A percentile compares a stretch with the other conserved stretches of the same genome.
phyloP scores from a whole-genome alignment of 2,329 filamentous ascomycete species.

The Ophiostoma angusticollis region DNA sequence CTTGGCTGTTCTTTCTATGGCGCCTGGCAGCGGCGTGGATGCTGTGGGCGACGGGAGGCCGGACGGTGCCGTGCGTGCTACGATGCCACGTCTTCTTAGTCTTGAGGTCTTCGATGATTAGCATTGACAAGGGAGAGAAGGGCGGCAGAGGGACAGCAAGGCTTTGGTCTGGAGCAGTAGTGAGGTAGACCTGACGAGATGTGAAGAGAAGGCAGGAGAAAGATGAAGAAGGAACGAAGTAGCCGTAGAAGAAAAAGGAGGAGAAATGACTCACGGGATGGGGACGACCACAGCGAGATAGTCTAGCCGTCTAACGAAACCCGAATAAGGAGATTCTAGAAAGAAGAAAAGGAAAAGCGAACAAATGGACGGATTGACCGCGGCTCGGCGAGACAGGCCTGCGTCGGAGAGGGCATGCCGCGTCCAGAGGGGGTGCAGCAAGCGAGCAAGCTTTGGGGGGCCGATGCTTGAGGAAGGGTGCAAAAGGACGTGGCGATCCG shows the following conservation, averaged over 20 bases:
- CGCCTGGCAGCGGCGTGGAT: not conserved
- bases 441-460: too few relatives aligned
- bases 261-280: not conserved
- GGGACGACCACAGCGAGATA: too few relatives aligned
- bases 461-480: too few relatives aligned
- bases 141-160: not conserved
- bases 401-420: too few relatives aligned
- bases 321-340: not conserved
- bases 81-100: slow-evolving; percentile 27
- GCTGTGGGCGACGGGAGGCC: slow-evolving; percentile 7
- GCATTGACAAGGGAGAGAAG: slow-evolving; percentile 23
- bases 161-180: not conserved
- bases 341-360: not conserved
- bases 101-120: slow-evolving; percentile 40
- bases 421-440: too few relatives aligned
- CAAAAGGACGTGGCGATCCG: too few relatives aligned
- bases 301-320: too few relatives aligned
- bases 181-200: not conserved
- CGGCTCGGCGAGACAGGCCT: too few relatives aligned
- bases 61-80: slow-evolving; percentile 1
- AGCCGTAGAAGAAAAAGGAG: not conserved
- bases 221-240: not conserved
- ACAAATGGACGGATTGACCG: too few relatives aligned
- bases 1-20: not conserved
- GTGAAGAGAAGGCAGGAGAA: not conserved